phyloP scores from a whole-genome alignment of 2,329 filamentous ascomycete genomes.

The Sporothrix curviconia region DNA sequence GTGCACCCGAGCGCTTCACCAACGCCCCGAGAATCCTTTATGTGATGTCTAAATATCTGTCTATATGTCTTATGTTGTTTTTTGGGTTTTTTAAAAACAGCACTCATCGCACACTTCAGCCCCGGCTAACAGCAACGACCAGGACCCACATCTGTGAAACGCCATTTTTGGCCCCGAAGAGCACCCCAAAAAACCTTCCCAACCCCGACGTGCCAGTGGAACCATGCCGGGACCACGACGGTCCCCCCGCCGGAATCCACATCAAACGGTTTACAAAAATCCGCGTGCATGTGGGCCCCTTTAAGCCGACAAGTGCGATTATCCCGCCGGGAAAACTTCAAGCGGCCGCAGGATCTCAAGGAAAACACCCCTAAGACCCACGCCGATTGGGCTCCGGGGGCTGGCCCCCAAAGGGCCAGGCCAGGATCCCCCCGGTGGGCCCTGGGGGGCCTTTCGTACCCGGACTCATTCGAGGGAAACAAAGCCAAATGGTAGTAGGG shows the following conservation, averaged over 20 bases:
- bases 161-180: conserved; percentile 97
- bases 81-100: no score
- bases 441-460: conserved; percentile 46
- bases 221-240: conserved; percentile 88
- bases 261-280: conserved; percentile 99
- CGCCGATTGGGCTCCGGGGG: conserved; percentile 89
- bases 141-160: conserved; percentile 99
- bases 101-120: no score
- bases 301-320: conserved; percentile 98
- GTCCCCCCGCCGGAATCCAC: conserved; percentile 98
- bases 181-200: conserved; percentile 97
- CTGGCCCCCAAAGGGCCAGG: conserved; percentile 45
- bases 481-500: conserved; percentile 24
- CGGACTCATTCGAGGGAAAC: conserved; percentile 47
- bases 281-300: conserved; percentile 92
- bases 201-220: conserved; percentile 97
- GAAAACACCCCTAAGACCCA: conserved; percentile 99
- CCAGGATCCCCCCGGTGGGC: conserved; percentile 45
- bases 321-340: conserved; percentile 98
- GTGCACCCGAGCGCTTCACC: conserved; percentile 53
- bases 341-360: conserved; percentile 96
- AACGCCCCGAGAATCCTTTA: conserved; percentile 55
- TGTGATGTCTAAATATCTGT: conserved; percentile 37
- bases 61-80: no score
- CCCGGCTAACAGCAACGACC: conserved; percentile 1